Percentiles rank a stretch among this genome's conserved stretches.
phyloP scores from a whole-genome alignment of 1,284 basidiomycete species.

The Schizophyllum commune region DNA sequence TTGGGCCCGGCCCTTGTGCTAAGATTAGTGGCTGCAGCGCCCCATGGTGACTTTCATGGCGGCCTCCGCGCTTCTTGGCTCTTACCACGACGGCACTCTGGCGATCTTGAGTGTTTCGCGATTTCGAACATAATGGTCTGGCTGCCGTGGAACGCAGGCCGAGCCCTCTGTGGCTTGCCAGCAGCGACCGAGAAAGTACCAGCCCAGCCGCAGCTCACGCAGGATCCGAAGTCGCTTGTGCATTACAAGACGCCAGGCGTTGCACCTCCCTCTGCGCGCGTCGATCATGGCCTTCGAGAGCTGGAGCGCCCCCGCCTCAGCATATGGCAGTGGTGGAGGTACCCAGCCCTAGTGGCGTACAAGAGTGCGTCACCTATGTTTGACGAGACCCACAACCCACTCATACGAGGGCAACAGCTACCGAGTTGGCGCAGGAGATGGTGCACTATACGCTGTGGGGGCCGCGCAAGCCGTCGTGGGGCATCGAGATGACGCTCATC shows the following conservation, averaged over 20 bases:
- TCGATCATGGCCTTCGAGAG: constrained; percentile 56
- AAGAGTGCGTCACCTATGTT: constrained; percentile 45
- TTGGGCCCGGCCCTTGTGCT: not conserved
- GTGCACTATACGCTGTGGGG: constrained; percentile 71
- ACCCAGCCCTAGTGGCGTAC: constrained; percentile 50
- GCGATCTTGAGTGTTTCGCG: not conserved
- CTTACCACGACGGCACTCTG: not conserved
- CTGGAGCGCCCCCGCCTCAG: constrained; percentile 44
- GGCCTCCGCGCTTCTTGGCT: not conserved
- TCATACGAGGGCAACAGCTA: constrained; percentile 36
- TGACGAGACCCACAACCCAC: not conserved
- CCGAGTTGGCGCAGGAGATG: constrained; percentile 61
- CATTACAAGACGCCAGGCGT: constrained; percentile 64
- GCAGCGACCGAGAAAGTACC: not conserved
- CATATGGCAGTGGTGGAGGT: constrained; percentile 64
- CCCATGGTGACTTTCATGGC: not conserved
- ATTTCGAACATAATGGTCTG: not conserved
- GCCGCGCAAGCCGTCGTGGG: constrained; percentile 81
- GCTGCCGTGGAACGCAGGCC: not conserved
- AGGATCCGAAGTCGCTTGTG: constrained; percentile 27
- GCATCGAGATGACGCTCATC: constrained; percentile 81
- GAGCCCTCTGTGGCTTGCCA: too few species aligned
- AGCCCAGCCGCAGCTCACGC: not conserved
- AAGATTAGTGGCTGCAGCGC: not conserved
- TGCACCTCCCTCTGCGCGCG: constrained; percentile 58